phyloP scores from a whole-genome alignment of 805 yeast species.

The Kodamaea neixiangensis region DNA sequence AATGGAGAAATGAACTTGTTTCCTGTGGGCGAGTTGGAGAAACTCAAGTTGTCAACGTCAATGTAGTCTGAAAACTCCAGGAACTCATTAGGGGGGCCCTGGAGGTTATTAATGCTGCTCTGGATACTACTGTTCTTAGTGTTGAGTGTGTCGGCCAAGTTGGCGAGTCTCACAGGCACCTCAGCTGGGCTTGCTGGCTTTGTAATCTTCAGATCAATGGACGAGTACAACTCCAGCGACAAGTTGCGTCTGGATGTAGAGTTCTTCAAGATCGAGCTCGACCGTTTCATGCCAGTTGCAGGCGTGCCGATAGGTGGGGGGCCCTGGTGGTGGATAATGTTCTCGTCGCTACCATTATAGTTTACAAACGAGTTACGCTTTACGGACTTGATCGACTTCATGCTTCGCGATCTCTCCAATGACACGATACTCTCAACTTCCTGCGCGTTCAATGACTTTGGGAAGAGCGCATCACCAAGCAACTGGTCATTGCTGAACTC shows the following conservation, averaged over 20 bases:
- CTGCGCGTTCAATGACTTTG: slow-evolving; percentile 61
- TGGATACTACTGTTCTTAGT: slow-evolving; percentile 1
- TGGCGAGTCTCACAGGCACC: not conserved
- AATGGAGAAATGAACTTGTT: not conserved
- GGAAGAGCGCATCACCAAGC: slow-evolving; percentile 61
- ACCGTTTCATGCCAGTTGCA: slow-evolving; percentile 27
- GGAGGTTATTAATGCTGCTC: not conserved
- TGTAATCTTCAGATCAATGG: slow-evolving; percentile 10
- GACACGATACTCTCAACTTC: slow-evolving; percentile 78
- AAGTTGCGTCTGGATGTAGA: slow-evolving; percentile 26
- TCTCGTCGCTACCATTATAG: slow-evolving; percentile 44
- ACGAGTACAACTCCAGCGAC: slow-evolving; percentile 14
- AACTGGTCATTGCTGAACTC: slow-evolving; percentile 22
- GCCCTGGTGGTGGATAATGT: slow-evolving; percentile 30
- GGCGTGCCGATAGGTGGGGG: slow-evolving; percentile 18
- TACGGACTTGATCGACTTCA: slow-evolving; percentile 50
- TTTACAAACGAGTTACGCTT: slow-evolving; percentile 40
- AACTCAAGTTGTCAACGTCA: slow-evolving; percentile 39
- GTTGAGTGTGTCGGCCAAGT: slow-evolving; percentile 3
- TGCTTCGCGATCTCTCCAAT: slow-evolving; percentile 63
- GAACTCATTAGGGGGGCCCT: slow-evolving; percentile 25
- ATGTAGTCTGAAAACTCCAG: slow-evolving; percentile 44
- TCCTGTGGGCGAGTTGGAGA: slow-evolving; percentile 25
- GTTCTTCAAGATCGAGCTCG: slow-evolving; percentile 42
- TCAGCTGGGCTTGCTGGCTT: not conserved